A percentile compares a stretch with the other conserved stretches of the same genome.
These are phyloP conservation scores for Eucalyptus paniculata DNA, from an alignment of 345 rosid genomes.

Conservation along the genomic window DNA sequence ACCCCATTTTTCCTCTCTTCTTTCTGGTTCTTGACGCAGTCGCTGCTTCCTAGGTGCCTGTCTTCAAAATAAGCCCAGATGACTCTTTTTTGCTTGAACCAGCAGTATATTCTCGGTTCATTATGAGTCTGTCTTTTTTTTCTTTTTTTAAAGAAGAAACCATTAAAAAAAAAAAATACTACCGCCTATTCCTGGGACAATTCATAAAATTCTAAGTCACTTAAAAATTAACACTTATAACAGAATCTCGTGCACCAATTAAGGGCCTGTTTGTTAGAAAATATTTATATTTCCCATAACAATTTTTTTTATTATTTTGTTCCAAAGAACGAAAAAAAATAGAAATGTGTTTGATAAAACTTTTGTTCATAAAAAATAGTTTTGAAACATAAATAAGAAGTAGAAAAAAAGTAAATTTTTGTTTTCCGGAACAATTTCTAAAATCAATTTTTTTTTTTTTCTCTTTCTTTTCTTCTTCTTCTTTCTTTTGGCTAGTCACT, in stretches of 20 bases:
- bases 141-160: too few species aligned
- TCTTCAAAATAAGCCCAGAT: neutral
- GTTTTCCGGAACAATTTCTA: rapidly evolving
- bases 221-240: neutral
- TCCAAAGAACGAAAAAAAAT: rapidly evolving
- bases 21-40: neutral
- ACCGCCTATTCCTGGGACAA: neutral
- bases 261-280: too few species aligned
- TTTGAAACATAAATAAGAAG: rapidly evolving
- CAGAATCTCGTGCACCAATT: neutral
- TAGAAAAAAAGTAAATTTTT: too few species aligned
- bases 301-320: rapidly evolving
- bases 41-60: neutral
- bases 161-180: too few species aligned
- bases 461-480: too few species aligned
- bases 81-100: too few species aligned
- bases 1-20: neutral
- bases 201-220: neutral
- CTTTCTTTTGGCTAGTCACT: too few species aligned
- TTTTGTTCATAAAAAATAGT: too few species aligned
- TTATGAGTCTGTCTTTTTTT: neutral
- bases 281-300: rapidly evolving
- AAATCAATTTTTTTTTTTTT: too few species aligned
- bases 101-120: neutral
- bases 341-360: too few species aligned